Percentiles rank a stretch among this genome's conserved stretches.
These are phyloP conservation scores for Starmerella ratchasimensis DNA, from an alignment of 805 yeast species.

Conservation along the genomic window DNA sequence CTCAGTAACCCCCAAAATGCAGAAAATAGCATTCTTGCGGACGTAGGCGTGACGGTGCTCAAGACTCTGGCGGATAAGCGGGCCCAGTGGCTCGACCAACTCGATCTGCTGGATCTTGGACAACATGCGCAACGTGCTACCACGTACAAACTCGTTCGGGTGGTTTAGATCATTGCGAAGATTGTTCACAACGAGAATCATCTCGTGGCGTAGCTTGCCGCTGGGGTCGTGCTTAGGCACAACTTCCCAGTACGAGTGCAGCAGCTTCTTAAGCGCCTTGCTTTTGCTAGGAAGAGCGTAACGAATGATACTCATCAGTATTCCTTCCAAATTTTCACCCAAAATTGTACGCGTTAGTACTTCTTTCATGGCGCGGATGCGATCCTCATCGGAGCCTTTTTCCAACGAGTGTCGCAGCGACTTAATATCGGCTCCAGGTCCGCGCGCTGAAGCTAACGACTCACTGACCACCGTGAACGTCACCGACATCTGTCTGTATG, in stretches of 20 bases:
- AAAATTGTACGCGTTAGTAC: constrained; percentile 77
- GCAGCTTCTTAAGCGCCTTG: constrained; percentile 79
- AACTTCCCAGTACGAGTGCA: constrained; percentile 95
- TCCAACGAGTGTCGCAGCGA: constrained; percentile 72
- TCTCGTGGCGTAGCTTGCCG: constrained; percentile 92
- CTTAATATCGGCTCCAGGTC: constrained; percentile 32
- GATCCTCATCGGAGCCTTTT: constrained; percentile 76
- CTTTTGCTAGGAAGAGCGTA: constrained; percentile 92
- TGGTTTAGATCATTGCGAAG: constrained; percentile 95
- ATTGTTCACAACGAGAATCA: constrained; percentile 96
- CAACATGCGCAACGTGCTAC: constrained; percentile 84
- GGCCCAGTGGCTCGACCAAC: constrained; percentile 86
- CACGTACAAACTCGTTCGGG: constrained; percentile 93
- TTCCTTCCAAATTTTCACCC: constrained; percentile 83
- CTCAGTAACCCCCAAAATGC: constrained; percentile 66
- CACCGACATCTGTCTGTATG: constrained; percentile 15
- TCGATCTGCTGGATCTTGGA: constrained; percentile 87
- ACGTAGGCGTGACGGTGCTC: constrained; percentile 97
- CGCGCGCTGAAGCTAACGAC: constrained; percentile 6
- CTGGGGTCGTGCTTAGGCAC: constrained; percentile 80
- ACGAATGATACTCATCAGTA: constrained; percentile 92
- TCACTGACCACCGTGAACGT: constrained; percentile 16
- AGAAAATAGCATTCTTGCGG: constrained; percentile 91
- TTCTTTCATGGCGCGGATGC: constrained; percentile 79
- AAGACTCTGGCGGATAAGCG: constrained; percentile 77